A percentile compares a stretch with the other conserved stretches of the same genome.
Conservation (phyloP, 257 asterid genomes). For the Lycium ferocissimum region DNA sequence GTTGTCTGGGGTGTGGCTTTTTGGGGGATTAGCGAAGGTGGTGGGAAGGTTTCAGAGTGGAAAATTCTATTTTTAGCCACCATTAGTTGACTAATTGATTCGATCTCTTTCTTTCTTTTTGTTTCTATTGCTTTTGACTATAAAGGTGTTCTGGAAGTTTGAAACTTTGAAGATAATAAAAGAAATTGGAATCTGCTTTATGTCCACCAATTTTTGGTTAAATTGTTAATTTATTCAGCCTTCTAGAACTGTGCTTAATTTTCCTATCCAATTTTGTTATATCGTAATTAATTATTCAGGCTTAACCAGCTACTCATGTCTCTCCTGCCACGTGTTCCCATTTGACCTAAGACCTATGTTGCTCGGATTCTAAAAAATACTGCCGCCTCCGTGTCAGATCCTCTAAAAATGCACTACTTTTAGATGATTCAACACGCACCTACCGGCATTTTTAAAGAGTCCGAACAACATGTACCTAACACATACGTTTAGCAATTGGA, state of each 20-base stretch:
- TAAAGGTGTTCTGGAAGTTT: background rate
- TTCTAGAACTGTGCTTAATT: constrained; percentile 16
- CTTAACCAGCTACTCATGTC: background rate
- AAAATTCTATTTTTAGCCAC: background rate
- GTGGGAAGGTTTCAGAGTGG: background rate
- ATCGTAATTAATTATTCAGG: background rate
- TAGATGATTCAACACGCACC: no score
- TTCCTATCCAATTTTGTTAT: background rate
- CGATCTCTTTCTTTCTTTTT: background rate
- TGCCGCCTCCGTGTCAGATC: no score
- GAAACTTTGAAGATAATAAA: background rate
- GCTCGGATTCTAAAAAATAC: no score
- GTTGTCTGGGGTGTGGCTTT: background rate
- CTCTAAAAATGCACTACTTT: no score
- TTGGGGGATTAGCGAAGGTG: background rate
- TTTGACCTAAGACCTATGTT: background rate
- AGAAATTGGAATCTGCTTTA: background rate
- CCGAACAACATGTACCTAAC: background rate
- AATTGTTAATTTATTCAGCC: background rate
- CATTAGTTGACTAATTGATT: background rate
- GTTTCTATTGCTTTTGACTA: background rate
- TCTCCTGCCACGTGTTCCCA: background rate
- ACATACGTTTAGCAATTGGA: no score
- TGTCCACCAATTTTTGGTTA: background rate
- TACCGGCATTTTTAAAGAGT: no score